Base-by-base conservation (phyloP, 371 early-diverging fungal genomes). In the Vairimorpha necatrix region DNA sequence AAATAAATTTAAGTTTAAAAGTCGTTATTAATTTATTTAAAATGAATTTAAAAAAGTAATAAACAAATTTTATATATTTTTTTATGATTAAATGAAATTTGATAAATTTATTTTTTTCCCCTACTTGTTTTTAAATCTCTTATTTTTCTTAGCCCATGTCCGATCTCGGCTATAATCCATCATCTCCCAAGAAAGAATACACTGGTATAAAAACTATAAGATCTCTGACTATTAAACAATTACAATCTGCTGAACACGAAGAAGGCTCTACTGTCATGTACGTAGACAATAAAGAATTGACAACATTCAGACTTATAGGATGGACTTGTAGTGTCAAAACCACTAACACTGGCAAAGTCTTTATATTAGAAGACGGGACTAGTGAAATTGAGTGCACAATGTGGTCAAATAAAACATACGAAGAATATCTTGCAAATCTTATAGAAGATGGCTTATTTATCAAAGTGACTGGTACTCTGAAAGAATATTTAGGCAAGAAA, bases 281-380 rank as follows among this genome's bases (percentile, higher is more conserved):
- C 9, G 7, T 83, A 0, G 78, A 80, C 46, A 38, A 60, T 13
- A 30, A 38, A 16, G 83, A 77, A 30, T 32, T 83, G 1, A 67
- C 58, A 38, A 72, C 60, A 20, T 22, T 83, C 3, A 32, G 56
- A 65, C 16, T 78, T 3, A 46, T 68, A 39, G 83, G 80, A 30
- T 76, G 60, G 50, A 78, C 80, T 1, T 42, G 20, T 3, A 39
- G 32, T n/a, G 36, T 63, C 18, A 78, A 71, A 22, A 28, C 20
- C 1, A 69, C 67, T 16, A 62, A 34, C 14, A 77, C 56, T 20
- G 83, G 83, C 18, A 71, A 69, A 13, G 34, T 53, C 50, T 80
- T 83, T 67, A 39, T 39, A 11, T 26, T 83, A 36, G 70, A 77
- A 38, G 83, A 83, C 39, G 70, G 69, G 0, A 83, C 80, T 39